Conservation (phyloP, 371 early-diverging fungal genomes). For the Mortierella sp. region DNA sequence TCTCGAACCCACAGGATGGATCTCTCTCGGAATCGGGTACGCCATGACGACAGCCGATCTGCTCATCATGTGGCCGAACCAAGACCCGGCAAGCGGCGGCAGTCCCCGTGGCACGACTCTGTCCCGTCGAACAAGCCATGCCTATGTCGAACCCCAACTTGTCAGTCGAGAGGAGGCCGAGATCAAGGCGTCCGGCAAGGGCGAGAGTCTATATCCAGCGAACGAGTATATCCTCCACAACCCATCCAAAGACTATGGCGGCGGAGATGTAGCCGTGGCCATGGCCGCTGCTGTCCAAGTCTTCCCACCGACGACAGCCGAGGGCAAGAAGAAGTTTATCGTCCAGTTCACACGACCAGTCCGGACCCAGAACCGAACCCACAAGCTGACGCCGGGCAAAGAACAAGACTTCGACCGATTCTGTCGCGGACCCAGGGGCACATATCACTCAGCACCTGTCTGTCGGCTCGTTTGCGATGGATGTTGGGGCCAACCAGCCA, state of each 20-base stretch:
- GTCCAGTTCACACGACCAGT: slow-evolving; percentile 54
- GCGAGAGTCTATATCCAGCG: slow-evolving; percentile 25
- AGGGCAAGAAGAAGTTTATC: slow-evolving; percentile 21
- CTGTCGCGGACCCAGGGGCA: slow-evolving; percentile 36
- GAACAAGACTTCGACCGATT: slow-evolving; percentile 50
- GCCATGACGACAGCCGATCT: slow-evolving; percentile 54
- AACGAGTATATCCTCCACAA: slow-evolving; percentile 50
- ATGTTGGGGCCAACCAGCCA: slow-evolving; percentile 50
- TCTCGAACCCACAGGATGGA: slow-evolving; percentile 38
- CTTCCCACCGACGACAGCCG: slow-evolving; percentile 8
- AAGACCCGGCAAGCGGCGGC: slow-evolving; percentile 5
- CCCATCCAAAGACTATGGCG: background rate
- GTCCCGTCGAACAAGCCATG: slow-evolving; percentile 41
- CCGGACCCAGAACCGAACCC: slow-evolving; percentile 18
- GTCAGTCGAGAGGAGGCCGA: slow-evolving; percentile 19
- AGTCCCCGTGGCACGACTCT: slow-evolving; percentile 36
- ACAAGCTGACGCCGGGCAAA: slow-evolving; percentile 36
- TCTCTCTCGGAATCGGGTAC: slow-evolving; percentile 50
- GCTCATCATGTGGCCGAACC: slow-evolving; percentile 47
- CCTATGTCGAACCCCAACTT: slow-evolving; percentile 42
- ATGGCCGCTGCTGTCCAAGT: background rate
- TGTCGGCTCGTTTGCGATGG: slow-evolving; percentile 52
- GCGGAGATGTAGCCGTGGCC: background rate
- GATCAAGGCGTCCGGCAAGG: background rate
- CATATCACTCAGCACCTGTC: slow-evolving; percentile 45